These are phyloP conservation scores for Cubamyces sp. DNA, from an alignment of 768 basidiomycete species.

Conservation along the genomic window DNA sequence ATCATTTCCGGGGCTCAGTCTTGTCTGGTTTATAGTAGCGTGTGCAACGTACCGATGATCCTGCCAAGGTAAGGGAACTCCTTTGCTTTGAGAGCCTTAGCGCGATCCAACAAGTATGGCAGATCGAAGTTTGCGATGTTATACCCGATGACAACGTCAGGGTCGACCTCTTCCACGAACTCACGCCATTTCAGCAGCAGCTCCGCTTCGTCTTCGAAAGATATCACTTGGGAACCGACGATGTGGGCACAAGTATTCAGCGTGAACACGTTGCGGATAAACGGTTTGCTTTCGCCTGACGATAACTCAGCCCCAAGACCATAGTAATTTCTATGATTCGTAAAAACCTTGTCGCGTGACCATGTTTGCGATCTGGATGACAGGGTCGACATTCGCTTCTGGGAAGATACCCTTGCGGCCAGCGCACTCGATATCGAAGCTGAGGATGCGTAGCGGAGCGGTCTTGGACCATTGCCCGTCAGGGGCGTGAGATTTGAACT, in stretches of 20 bases:
- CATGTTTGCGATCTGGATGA: slow-evolving; percentile 99
- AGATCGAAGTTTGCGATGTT: slow-evolving; percentile 95
- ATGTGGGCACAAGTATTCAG: slow-evolving; percentile 94
- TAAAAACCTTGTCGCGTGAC: slow-evolving; percentile 91
- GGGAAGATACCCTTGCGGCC: slow-evolving; percentile 98
- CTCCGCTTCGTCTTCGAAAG: slow-evolving; percentile 72
- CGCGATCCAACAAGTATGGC: slow-evolving; percentile 93
- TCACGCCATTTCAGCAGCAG: slow-evolving; percentile 87
- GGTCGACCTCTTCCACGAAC: slow-evolving; percentile 89
- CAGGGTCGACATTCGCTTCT: slow-evolving; percentile 86
- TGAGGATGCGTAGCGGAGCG: slow-evolving; percentile 91
- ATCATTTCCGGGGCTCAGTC: not conserved
- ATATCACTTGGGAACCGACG: slow-evolving; percentile 95
- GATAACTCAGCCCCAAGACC: not conserved
- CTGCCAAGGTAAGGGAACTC: slow-evolving; percentile 41
- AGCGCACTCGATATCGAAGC: slow-evolving; percentile 99
- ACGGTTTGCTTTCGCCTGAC: slow-evolving; percentile 87
- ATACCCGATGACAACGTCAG: slow-evolving; percentile 96
- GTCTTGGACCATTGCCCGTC: slow-evolving; percentile 92
- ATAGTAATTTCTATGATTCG: not conserved
- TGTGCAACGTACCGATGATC: slow-evolving; percentile 60
- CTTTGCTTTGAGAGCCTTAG: slow-evolving; percentile 72
- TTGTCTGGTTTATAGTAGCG: not conserved
- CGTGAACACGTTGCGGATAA: slow-evolving; percentile 96
- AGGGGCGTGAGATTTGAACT: slow-evolving; percentile 87